Evolutionary conservation across 2,329 filamentous ascomycete species (phyloP), one percentile per base, ranked within the genome.

Genomic region (Neocatenulostroma microsporum): DNA sequence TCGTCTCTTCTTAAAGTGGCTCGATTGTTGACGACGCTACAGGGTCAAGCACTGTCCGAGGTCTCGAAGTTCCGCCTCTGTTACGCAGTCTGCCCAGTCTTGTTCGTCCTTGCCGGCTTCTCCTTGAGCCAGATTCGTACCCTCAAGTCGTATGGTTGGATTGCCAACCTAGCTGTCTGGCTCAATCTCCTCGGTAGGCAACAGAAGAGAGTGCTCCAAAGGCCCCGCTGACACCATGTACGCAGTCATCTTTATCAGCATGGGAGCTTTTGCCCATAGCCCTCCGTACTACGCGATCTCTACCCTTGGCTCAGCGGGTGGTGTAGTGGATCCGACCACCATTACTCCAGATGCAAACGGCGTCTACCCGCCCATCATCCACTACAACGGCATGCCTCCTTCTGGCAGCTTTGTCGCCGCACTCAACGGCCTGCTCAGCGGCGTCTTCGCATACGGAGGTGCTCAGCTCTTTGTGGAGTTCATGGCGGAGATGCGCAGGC

Each of bases 401-500:
- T 30, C 45, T 10, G 23, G 26, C 8, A 44, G 33, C 23, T 35
- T 47, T n/a, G 38, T 49, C 13, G 46, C 40, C 18, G 42, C 46
- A 4, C 38, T 52, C 37, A 50, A 50, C 30, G 48, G 46, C 15
- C 40, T 52, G 10, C 41, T 50, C 8, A 44, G 34, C n/a, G 45
- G 43, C 15, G 47, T 50, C 10, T 37, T 47, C 29, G 42, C 44
- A 14, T 78, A 78, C 44, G 72, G 71, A 8, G 74, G 75, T 3
- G 69, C 70, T 2, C 67, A 74, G 56, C 58, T 78, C 10, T 78
- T 77, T 50, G 64, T 69, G 20, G 72, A 75, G 36, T 73, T 78
- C 49, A 62, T 79, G 55, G 67, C 73, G 4, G 69, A 72, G 45
- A 71, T 72, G 68, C 60, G 59, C 21, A 58, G 64, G 10, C 68